A percentile compares a stretch with the other conserved stretches of the same genome.
Evolutionary conservation across 2,329 filamentous ascomycete species (phyloP).

Genomic region (Periconia digitata): DNA sequence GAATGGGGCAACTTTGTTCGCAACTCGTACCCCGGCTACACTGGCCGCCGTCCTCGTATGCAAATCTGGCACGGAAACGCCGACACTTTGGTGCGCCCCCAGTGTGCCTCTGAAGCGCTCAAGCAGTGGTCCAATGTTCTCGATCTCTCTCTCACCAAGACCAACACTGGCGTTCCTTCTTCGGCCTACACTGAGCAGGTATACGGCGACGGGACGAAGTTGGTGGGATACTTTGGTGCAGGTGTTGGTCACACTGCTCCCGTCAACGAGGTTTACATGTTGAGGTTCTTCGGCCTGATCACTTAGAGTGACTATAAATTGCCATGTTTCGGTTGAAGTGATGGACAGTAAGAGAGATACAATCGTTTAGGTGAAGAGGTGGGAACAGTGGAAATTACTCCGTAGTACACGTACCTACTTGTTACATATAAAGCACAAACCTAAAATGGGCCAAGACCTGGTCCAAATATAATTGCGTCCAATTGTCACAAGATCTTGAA

Average conservation of each 20-base stretch:
- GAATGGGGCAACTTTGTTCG: constrained; percentile 14
- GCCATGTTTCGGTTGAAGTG: no score
- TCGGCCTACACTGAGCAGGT: constrained; percentile 12
- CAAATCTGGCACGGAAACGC: constrained; percentile 37
- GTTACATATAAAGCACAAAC: no score
- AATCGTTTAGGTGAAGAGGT: no score
- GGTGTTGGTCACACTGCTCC: constrained; percentile 22
- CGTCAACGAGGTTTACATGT: constrained; percentile 7
- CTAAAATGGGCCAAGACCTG: no score
- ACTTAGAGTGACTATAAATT: no score
- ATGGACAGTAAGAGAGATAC: no score
- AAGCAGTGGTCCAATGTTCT: constrained; percentile 16
- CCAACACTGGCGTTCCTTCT: constrained; percentile 11
- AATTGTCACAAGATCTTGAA: no score
- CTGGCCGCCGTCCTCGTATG: constrained; percentile 36
- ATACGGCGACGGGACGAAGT: constrained; percentile 17
- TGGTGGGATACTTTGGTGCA: constrained; percentile 20
- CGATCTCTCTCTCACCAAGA: constrained; percentile 8
- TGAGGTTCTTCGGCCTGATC: constrained; percentile 19
- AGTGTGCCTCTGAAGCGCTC: constrained; percentile 19
- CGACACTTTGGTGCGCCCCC: constrained; percentile 30
- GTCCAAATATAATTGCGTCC: no score
- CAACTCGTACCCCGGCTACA: constrained; percentile 36
- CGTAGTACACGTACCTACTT: no score
- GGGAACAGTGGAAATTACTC: no score